Base-by-base conservation (phyloP, 768 basidiomycete genomes). In the Amanita inopinata region DNA sequence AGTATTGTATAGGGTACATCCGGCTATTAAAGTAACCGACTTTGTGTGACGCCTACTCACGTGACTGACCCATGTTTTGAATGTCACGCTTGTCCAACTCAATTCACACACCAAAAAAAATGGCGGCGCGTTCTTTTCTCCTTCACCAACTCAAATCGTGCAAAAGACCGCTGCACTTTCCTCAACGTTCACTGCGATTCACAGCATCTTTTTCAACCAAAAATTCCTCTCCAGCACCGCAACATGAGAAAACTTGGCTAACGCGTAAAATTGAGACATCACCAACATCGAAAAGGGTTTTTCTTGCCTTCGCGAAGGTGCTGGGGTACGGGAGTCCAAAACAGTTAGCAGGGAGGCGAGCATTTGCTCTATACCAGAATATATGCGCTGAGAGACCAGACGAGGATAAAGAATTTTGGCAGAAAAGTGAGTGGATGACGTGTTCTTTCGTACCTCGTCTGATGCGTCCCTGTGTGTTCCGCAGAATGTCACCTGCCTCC, bases 401-500 rank as follows among this genome's bases (percentile, higher is more conserved):
- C 46, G 65, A 76, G 43, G 77, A 83, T 46, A 58, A 51, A 9
- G 58, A 53, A 4, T 84, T 83, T 55, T 86, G 83, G 83, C 70
- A 67, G 51, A 60, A 78, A 41, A 75, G 83, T 80, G 55, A 44
- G 67, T 59, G n/a, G 14, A 9, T 25, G 15, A 33, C n/a, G 23
- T 43, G n/a, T 15, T 36, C 20, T 38, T 11, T 4, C 3, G 14
- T 11, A 23, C 48, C 48, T 27, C 40, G 40, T 6, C 20, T 40
- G 24, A 46, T 40, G 32, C n/a, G n/a, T n/a, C n/a, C n/a, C 40
- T 43, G 24, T 42, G 40, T 12, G 1, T 22, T 14, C 3, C 15
- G 0, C 52, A 96, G 93, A 77, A 46, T 94, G 87, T 54, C 70
- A 70, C 46, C 71, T 97, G 4, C 91, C 93, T 7, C 83, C 83